Evolutionary conservation across 352 stramenopile genomes (phyloP).

Genomic region (Phytophthora citrophthora): DNA sequence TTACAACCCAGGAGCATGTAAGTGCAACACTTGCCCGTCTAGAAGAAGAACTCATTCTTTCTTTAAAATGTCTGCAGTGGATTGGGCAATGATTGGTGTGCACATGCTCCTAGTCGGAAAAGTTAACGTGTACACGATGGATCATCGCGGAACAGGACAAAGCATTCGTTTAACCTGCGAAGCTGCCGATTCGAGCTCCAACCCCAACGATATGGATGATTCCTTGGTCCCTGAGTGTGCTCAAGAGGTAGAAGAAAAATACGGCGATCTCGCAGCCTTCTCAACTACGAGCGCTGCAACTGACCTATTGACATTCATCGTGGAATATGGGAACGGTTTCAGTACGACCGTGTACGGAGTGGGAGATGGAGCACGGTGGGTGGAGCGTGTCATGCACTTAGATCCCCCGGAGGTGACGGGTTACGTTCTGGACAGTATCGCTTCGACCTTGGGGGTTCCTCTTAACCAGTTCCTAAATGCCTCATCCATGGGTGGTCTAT

Average conservation of each 20-base stretch:
- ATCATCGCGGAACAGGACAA: slow-evolving; percentile 47
- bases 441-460: slow-evolving; percentile 32
- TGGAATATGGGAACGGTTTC: slow-evolving; percentile 12
- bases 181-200: neutral
- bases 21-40: neutral
- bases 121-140: slow-evolving; percentile 53
- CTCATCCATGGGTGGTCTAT: slow-evolving; percentile 22
- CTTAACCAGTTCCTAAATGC: slow-evolving; percentile 27
- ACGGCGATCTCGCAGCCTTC: slow-evolving; percentile 43
- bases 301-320: slow-evolving; percentile 36
- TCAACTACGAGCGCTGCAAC: slow-evolving; percentile 43
- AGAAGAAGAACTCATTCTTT: too few species aligned
- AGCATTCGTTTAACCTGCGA: slow-evolving; percentile 14
- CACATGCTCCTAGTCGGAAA: slow-evolving; percentile 3
- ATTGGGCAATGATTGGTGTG: too few species aligned
- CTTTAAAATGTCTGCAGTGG: too few species aligned
- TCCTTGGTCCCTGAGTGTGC: slow-evolving; percentile 30
- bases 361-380: slow-evolving; percentile 46
- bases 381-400: slow-evolving; percentile 54
- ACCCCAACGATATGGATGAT: too few species aligned
- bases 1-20: slow-evolving; percentile 26
- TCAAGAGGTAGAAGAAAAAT: slow-evolving; percentile 35
- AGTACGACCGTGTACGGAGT: slow-evolving; percentile 39
- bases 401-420: slow-evolving; percentile 41
- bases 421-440: slow-evolving; percentile 52